Percentiles rank a stretch among this genome's conserved stretches.
Evolutionary conservation across 768 basidiomycete species (phyloP).

Genomic region (Suillus luteus): DNA sequence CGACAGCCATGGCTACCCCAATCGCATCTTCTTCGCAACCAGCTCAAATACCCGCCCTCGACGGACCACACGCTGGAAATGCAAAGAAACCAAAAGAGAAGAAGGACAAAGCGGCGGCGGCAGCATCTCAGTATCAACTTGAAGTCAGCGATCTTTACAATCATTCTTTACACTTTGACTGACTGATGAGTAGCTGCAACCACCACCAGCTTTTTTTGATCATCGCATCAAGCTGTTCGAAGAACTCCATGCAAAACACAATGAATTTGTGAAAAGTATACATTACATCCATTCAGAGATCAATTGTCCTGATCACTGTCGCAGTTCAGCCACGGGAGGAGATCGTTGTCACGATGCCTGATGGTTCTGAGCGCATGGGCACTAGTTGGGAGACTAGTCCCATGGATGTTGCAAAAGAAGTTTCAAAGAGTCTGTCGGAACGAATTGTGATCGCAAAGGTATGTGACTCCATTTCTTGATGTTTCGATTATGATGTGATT

Average conservation of each 20-base stretch:
- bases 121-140: conserved; percentile 53
- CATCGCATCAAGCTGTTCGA: conserved; percentile 91
- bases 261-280: conserved; percentile 75
- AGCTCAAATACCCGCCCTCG: conserved; percentile 46
- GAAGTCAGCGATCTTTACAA: conserved; percentile 47
- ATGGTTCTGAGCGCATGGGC: conserved; percentile 82
- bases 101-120: conserved; percentile 36
- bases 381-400: conserved; percentile 96
- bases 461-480: conserved; percentile 17
- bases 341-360: conserved; percentile 81
- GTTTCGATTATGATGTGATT: conserved; percentile 10
- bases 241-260: conserved; percentile 80
- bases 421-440: conserved; percentile 87
- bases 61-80: conserved; percentile 43
- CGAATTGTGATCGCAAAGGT: conserved; percentile 93
- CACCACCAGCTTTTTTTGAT: conserved; percentile 84
- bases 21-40: conserved; percentile 58
- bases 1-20: conserved; percentile 53
- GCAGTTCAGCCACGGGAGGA: conserved; percentile 76
- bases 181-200: conserved; percentile 59
- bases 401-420: conserved; percentile 84
- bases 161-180: neutral
- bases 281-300: conserved; percentile 1
- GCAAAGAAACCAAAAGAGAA: conserved; percentile 49
- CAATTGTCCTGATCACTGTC: conserved; percentile 8